Evolutionary conservation across 768 basidiomycete species (phyloP), one percentile per base, ranked within the genome.

Genomic region (Steccherinum ochraceum): DNA sequence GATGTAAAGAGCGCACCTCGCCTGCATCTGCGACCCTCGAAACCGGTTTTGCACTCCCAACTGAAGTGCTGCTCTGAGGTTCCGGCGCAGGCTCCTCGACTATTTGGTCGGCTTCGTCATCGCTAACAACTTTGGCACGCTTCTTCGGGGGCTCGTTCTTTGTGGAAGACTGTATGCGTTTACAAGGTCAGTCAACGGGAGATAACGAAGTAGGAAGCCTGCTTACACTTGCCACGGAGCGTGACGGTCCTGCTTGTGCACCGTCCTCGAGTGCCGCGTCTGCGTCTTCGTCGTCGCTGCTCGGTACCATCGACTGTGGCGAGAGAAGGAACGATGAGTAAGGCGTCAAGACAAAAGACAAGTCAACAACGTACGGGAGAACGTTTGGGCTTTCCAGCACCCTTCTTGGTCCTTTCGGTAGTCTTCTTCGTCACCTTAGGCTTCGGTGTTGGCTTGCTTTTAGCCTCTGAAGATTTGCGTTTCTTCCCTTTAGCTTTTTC

Each of bases 81-180:
- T 7, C 16, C 30, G 30, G 7, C 11, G 20, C 44, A 3, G 5
- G n/a, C 10, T 24, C 23, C 24, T 44, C 30, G 21, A 41, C 20
- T 16, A 42, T 10, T 25, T 12, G n/a, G 20, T 4, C 48, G 43
- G 30, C 46, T 18, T 48, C 56, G 23, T 60, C 46, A 16, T 39
- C 30, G 13, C 54, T 42, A 48, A 44, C 48, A 44, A 44, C n/a
- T 18, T 18, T 44, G 18, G 10, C 7, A 23, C 21, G 42, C 18
- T 44, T 23, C 11, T 44, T 44, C 42, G 21, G n/a, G 18, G 42
- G 42, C n/a, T 18, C 42, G 24, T 48, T 46, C 30, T 7, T 7
- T 35, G 7, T 35, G 30, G 7, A 35, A 35, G 16, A 16, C 30
- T 35, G 16, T 16, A 35, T 35, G 30, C 7, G 30, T 35, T 35